Evolutionary conservation across 495 filamentous ascomycete species (phyloP).

Genomic region (Podospora appendiculata): DNA sequence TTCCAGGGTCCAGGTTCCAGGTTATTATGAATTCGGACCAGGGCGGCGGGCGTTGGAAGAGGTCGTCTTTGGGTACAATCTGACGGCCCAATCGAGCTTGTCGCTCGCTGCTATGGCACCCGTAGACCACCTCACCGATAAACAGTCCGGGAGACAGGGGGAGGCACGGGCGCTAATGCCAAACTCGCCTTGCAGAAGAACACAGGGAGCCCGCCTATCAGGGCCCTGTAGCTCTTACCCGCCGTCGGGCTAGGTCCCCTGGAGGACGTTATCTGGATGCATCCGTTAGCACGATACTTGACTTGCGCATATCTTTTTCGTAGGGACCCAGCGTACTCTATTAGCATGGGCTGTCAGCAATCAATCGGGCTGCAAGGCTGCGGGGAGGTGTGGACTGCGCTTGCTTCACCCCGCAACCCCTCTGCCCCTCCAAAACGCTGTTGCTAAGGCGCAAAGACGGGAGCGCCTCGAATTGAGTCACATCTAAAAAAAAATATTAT

Average conservation of each 20-base stretch:
- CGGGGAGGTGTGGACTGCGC: neutral
- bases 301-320: no score
- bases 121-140: neutral
- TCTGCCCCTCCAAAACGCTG: neutral
- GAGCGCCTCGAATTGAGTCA: conserved; percentile 14
- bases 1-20: neutral
- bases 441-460: neutral
- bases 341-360: neutral
- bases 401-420: neutral
- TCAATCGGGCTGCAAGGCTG: neutral
- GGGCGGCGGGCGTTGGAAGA: neutral
- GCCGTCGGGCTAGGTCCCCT: no score
- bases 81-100: conserved; percentile 2
- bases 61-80: neutral
- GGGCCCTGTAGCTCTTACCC: no score
- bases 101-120: conserved; percentile 13
- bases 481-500: conserved; percentile 14
- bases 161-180: conserved; percentile 11
- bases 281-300: no score
- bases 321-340: neutral
- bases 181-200: neutral
- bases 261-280: no score
- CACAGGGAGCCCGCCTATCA: no score
- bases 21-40: conserved; percentile 6
- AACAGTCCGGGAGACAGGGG: conserved; percentile 2